Evolutionary conservation across 306 rosid genomes (phyloP), one percentile per base, ranked within the genome.

Genomic region (Ziziphus jujuba): DNA sequence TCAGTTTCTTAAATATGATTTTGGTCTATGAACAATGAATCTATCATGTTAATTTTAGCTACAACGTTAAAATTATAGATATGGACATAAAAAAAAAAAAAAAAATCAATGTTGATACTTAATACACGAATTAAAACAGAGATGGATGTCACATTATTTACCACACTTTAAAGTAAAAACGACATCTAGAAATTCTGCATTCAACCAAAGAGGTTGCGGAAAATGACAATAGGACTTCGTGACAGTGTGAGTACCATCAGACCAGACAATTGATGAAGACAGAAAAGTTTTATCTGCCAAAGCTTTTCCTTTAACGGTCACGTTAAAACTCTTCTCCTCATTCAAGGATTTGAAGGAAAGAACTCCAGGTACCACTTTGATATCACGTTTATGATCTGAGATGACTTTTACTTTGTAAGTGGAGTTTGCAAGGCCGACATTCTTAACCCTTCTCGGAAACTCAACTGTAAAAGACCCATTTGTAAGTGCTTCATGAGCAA

Each of bases 211-310:
- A n/a, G n/a, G n/a, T n/a, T 36, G 9, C 5, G 0, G 9, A 36
- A 36, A 36, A 36, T 36, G 19, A 71, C 65, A 47, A 84, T 66
- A 19, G 82, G 82, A 43, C 83, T 85, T 21, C 72, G 75, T 38
- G n/a, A 79, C 71, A 5, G 12, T 74, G 24, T 67, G 77, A 40
- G 17, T 15, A 12, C 72, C 72, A 60, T 81, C 83, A 35, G 67
- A 73, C 87, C 87, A 81, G 19, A 67, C 56, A 48, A 81, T 38
- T 2, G 74, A 44, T 0, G 72, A 16, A 12, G 82, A 66, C 10
- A 67, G 3, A 3, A n/a, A 14, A 8, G 44, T 15, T 10, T 44
- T 0, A 11, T 0, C 5, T n/a, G 15, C 2, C 13, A 71, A 5
- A 5, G 6, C n/a, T n/a, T n/a, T 34, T 1, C 31, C 81, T 2